Evolutionary conservation across 148 eudicot species (phyloP).

Genomic region (Talinum fruticosum): DNA sequence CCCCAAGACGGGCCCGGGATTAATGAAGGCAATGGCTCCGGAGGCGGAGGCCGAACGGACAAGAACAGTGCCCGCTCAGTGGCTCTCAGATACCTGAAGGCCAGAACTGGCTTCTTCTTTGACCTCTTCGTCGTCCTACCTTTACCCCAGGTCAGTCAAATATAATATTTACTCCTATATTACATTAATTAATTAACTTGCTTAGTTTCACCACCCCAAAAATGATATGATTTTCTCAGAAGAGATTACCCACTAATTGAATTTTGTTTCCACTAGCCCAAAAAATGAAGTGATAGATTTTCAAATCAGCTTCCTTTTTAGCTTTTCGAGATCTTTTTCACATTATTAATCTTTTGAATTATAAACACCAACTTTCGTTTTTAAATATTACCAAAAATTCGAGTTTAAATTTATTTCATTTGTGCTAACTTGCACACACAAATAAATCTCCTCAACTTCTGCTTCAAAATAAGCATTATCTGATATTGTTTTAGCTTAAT

Average conservation of each 20-base stretch:
- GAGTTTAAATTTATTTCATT: no score
- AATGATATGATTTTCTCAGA: not conserved
- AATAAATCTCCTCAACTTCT: no score
- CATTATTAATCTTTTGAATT: no score
- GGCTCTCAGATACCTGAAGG: constrained; percentile 48
- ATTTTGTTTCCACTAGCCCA: not conserved
- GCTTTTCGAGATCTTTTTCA: not conserved
- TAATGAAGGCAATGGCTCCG: not conserved
- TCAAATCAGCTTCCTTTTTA: not conserved
- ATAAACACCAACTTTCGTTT: no score
- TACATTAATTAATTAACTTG: no score
- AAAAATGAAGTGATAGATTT: not conserved
- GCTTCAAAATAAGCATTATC: no score
- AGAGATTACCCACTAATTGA: not conserved
- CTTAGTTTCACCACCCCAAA: not conserved
- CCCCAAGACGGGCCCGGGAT: not conserved
- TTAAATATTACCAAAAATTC: no score
- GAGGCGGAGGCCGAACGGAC: constrained; percentile 5
- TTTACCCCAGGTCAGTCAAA: constrained; percentile 66
- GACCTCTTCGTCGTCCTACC: constrained; percentile 90
- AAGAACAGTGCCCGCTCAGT: constrained; percentile 18
- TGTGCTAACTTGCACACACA: no score
- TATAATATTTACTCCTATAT: not conserved
- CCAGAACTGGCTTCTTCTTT: constrained; percentile 57
- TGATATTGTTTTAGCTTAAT: no score